Conservation (phyloP, 768 basidiomycete genomes). For the Mycena galericulata region DNA sequence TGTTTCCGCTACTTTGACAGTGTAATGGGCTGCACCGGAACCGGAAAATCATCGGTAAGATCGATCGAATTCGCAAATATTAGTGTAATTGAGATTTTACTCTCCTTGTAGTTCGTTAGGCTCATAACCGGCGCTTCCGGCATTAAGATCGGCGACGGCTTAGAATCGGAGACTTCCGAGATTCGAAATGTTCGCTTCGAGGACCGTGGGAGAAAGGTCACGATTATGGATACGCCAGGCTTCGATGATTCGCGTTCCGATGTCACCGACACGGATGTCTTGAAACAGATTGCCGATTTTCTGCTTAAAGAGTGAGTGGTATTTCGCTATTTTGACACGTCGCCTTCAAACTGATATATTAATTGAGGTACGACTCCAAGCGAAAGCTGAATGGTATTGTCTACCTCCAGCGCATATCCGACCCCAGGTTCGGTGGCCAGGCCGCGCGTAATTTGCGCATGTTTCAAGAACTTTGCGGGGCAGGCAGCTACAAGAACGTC, state of each 20-base stretch:
- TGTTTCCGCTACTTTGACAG: not conserved
- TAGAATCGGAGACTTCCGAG: conserved; percentile 14
- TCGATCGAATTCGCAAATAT: not conserved
- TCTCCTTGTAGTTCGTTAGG: not conserved
- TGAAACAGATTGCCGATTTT: conserved; percentile 47
- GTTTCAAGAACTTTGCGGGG: conserved; percentile 59
- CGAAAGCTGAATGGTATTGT: conserved; percentile 50
- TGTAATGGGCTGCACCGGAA: conserved; percentile 7
- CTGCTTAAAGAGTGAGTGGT: conserved; percentile 10
- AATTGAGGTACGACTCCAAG: conserved; percentile 27
- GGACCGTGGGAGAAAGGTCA: conserved; percentile 32
- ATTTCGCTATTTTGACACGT: not conserved
- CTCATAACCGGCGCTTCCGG: not conserved
- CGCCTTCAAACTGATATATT: conserved; percentile 27
- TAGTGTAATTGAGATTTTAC: conserved; percentile 2
- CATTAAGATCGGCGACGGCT: not conserved
- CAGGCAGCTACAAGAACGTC: not conserved
- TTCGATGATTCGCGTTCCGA: conserved; percentile 42
- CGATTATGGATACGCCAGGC: conserved; percentile 42
- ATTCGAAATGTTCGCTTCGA: conserved; percentile 10
- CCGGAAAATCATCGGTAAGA: conserved; percentile 11
- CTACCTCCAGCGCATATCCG: conserved; percentile 56
- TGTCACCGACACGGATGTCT: conserved; percentile 49
- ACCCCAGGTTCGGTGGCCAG: conserved; percentile 50
- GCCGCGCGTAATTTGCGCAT: conserved; percentile 55